Percentiles rank a stretch among this genome's conserved stretches.
Evolutionary conservation across 345 rosid genomes (phyloP).

Genomic region (Euphorbia tirucalli): DNA sequence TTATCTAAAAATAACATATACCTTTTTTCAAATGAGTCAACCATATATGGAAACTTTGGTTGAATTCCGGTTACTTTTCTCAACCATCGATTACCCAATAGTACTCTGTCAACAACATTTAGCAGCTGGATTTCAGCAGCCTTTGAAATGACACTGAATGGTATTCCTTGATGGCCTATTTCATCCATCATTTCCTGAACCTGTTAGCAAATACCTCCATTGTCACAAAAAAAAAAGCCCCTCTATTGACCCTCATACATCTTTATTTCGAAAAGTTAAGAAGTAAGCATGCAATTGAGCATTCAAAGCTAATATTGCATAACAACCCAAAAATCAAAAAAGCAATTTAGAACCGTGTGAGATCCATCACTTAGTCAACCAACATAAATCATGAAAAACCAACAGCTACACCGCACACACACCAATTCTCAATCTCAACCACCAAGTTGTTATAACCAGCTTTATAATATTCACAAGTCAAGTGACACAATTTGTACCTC

Average conservation of each 20-base stretch:
- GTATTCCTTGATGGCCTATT: conserved; percentile 78
- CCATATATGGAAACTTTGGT: conserved; percentile 82
- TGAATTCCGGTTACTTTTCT: conserved; percentile 93
- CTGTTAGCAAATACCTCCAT: conserved; percentile 32
- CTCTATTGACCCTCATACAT: not conserved
- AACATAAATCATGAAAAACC: not conserved
- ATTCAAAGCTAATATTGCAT: not conserved
- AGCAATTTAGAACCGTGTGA: not conserved
- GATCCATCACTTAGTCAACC: not conserved
- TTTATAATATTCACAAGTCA: not conserved
- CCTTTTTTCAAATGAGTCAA: conserved; percentile 95
- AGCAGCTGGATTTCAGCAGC: conserved; percentile 91
- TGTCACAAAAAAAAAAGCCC: not conserved
- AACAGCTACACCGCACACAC: not conserved
- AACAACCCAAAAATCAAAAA: not conserved
- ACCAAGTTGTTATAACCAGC: conserved; percentile 3
- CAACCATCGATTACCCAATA: conserved; percentile 88
- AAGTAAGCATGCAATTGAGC: not conserved
- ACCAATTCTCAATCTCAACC: conserved; percentile 6
- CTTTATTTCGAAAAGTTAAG: not conserved
- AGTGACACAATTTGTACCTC: conserved; percentile 52
- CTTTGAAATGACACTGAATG: conserved; percentile 84
- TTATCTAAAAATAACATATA: conserved; percentile 21
- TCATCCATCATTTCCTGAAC: conserved; percentile 95
- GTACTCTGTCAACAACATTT: conserved; percentile 73